phyloP scores from a whole-genome alignment of 2,329 filamentous ascomycete species.

The Aspergillus glaucus region DNA sequence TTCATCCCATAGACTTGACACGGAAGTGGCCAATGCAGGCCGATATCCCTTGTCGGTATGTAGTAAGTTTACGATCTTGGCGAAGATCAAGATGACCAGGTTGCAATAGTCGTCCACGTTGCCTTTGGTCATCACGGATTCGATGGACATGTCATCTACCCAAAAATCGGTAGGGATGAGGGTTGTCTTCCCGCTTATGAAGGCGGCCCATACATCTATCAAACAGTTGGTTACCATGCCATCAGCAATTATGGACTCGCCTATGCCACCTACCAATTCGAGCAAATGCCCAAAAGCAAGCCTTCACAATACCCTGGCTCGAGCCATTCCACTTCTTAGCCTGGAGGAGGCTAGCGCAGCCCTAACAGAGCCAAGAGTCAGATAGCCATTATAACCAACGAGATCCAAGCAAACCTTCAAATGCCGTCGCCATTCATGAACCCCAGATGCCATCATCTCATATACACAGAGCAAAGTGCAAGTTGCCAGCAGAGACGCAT shows the following conservation, averaged over 20 bases:
- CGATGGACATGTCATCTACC: constrained; percentile 8
- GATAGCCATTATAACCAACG: too few relatives aligned
- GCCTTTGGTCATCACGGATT: constrained; percentile 5
- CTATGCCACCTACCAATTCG: constrained; percentile 7
- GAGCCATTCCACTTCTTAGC: constrained; percentile 10
- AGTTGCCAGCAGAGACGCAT: constrained; percentile 6
- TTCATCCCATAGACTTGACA: constrained; percentile 2
- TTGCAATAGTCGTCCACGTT: constrained; percentile 11
- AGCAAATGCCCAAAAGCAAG: constrained; percentile 13
- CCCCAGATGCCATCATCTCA: constrained; percentile 13
- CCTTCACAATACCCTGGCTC: constrained; percentile 9
- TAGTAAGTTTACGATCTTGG: constrained; percentile 9
- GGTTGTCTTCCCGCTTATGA: constrained; percentile 7
- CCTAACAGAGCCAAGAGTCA: not conserved
- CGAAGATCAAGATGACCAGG: constrained; percentile 7
- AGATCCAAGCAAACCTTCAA: constrained; percentile 3
- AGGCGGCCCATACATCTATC: constrained; percentile 11
- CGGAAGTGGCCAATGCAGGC: not conserved
- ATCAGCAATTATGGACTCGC: not conserved
- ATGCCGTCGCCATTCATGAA: constrained; percentile 11
- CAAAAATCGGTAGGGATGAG: constrained; percentile 10
- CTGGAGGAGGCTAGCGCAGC: constrained; percentile 8
- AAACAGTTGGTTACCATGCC: too few relatives aligned
- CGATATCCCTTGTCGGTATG: not conserved
- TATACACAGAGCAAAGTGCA: constrained; percentile 13